A percentile compares a stretch with the other conserved stretches of the same genome.
These are phyloP conservation scores for Pouteria campechiana DNA, from an alignment of 179 eudicot species.

Conservation along the genomic window DNA sequence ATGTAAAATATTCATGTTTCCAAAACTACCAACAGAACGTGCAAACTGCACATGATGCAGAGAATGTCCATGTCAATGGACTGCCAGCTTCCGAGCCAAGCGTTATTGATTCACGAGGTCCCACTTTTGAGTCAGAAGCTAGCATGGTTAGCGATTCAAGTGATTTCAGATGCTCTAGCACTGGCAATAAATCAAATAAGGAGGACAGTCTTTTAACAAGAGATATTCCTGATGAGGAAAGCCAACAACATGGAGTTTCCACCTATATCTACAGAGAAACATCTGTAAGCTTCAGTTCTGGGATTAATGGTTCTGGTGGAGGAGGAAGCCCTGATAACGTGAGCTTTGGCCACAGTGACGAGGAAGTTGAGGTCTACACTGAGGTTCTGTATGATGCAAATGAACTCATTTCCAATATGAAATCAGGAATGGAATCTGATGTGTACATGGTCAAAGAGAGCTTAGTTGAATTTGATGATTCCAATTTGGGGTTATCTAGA, in stretches of 20 bases:
- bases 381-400: slow-evolving; percentile 1
- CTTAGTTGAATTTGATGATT: slow-evolving; percentile 1
- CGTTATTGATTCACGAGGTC: neutral
- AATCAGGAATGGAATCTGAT: slow-evolving; percentile 11
- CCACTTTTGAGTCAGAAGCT: neutral
- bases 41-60: slow-evolving; percentile 3
- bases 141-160: too few relatives aligned
- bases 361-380: slow-evolving; percentile 2
- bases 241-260: slow-evolving; percentile 3
- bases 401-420: slow-evolving; percentile 8
- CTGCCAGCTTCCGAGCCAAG: neutral
- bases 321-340: slow-evolving; percentile 1
- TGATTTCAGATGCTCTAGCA: neutral
- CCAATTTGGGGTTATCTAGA: neutral
- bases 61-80: neutral
- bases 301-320: slow-evolving; percentile 7
- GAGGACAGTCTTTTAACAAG: neutral
- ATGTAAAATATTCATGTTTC: slow-evolving; percentile 8
- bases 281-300: slow-evolving; percentile 4
- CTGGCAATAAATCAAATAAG: neutral
- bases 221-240: slow-evolving; percentile 6
- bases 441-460: slow-evolving; percentile 9
- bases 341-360: neutral
- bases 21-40: neutral
- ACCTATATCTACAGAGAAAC: slow-evolving; percentile 3